These are phyloP conservation scores for Sporothrix pallida DNA, from an alignment of 2,329 filamentous ascomycete genomes.

Conservation along the genomic window DNA sequence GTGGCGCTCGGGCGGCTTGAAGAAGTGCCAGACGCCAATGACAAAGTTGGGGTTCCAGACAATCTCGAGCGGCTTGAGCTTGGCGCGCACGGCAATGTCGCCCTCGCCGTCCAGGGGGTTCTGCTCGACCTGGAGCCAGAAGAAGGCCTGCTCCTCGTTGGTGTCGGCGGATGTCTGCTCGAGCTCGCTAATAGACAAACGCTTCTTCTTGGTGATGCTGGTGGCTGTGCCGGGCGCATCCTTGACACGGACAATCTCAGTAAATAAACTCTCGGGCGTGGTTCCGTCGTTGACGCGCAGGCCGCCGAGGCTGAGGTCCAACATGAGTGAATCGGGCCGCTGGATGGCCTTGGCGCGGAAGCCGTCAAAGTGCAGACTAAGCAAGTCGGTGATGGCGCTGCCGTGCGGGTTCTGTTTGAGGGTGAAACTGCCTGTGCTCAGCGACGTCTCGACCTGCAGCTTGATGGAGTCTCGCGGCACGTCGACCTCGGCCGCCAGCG, in stretches of 20 bases:
- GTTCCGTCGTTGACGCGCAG: conserved; percentile 96
- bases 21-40: conserved; percentile 90
- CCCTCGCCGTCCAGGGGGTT: conserved; percentile 93
- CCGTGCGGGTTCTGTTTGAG: conserved; percentile 83
- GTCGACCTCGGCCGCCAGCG: conserved; percentile 84
- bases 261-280: conserved; percentile 86
- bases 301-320: conserved; percentile 88
- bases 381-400: conserved; percentile 72
- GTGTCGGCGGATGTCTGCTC: conserved; percentile 51
- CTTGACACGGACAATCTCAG: conserved; percentile 95
- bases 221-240: conserved; percentile 64
- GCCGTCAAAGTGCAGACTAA: conserved; percentile 91
- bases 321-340: conserved; percentile 86
- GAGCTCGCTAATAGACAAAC: conserved; percentile 60
- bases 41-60: conserved; percentile 97
- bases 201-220: conserved; percentile 50
- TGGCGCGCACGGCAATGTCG: conserved; percentile 87
- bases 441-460: conserved; percentile 86
- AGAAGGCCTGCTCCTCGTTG: conserved; percentile 78
- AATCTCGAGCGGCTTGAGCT: conserved; percentile 93
- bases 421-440: conserved; percentile 96
- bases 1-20: conserved; percentile 92
- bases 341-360: conserved; percentile 91
- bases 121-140: conserved; percentile 89
- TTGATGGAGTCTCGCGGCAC: conserved; percentile 90